Percentiles rank a stretch among this genome's conserved stretches.
Evolutionary conservation across 805 yeast genomes (phyloP).

Genomic region (Yarrowia yakushimensis): DNA sequence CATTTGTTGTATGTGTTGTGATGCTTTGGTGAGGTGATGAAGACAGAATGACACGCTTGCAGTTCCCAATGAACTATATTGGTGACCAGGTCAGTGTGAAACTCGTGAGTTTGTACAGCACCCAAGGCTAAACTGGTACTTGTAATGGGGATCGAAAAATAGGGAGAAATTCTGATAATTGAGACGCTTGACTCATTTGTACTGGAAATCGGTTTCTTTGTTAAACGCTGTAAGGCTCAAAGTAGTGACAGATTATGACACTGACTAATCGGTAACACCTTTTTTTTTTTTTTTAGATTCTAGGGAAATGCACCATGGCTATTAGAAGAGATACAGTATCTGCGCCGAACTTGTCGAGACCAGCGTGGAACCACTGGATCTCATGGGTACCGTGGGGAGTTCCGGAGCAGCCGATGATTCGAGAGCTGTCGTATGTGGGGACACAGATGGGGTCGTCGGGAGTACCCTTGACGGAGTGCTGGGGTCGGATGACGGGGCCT

Average conservation of each 20-base stretch:
- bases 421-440: conserved; percentile 85
- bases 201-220: no score
- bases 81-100: background rate
- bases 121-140: no score
- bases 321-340: no score
- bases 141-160: no score
- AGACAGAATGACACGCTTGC: conserved; percentile 5
- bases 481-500: conserved; percentile 59
- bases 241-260: no score
- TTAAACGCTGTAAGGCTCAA: no score
- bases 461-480: conserved; percentile 86
- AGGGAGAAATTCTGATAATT: background rate
- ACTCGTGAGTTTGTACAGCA: no score
- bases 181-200: no score
- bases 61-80: conserved; percentile 17
- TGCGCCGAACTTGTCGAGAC: conserved; percentile 70
- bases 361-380: conserved; percentile 88
- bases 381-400: conserved; percentile 88
- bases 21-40: conserved; percentile 5
- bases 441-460: conserved; percentile 82
- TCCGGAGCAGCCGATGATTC: conserved; percentile 98
- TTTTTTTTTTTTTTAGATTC: no score
- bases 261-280: no score
- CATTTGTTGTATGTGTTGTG: conserved; percentile 43
- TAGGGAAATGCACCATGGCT: no score